Base-by-base conservation (phyloP, 2,329 filamentous ascomycete genomes). In the Neoarthrinium moseri region DNA sequence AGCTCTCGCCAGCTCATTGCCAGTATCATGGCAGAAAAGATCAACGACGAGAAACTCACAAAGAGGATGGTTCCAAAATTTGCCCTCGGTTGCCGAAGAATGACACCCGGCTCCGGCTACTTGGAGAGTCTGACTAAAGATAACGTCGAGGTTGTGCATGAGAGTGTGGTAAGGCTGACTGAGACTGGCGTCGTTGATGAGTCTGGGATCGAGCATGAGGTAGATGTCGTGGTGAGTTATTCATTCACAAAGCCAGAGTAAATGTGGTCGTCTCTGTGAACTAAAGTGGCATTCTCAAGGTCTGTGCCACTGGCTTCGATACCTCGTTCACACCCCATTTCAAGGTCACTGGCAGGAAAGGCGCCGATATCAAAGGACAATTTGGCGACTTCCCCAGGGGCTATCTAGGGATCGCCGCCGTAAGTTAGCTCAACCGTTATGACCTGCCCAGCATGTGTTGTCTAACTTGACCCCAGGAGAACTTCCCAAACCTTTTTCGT, bases 221-320 rank as follows among this genome's bases (percentile, higher is more conserved):
- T 38, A 6, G 35, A 38, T 17, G 35, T 38, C 11, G 22, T 38
- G 33, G 33, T 35, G n/a, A 3, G 33, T 5, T 8, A 10, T 20
- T 13, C 33, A 13, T n/a, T n/a, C n/a, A n/a, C n/a, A n/a, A n/a
- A n/a, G n/a, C n/a, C n/a, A n/a, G n/a, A n/a, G n/a, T n/a, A n/a
- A n/a, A n/a, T n/a, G n/a, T n/a, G 15, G 3, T 34, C 8, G 12
- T 6, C n/a, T 13, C 11, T 4, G n/a, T 35, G 3, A 8, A 34
- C 12, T 35, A 6, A 6, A 10, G 6, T 35, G 10, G 22, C 18
- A 17, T 5, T 8, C 1, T 20, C 17, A 12, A 35, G 22, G n/a
- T 38, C 27, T 41, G 38, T 15, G 27, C 38, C 3, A 41, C 38
- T 29, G 38, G 35, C 6, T 41, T 41, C 12, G 38, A 41, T 12